Percentiles rank a stretch among this genome's conserved stretches.
phyloP scores from a whole-genome alignment of 2,329 filamentous ascomycete genomes.

The Colletotrichum scovillei region DNA sequence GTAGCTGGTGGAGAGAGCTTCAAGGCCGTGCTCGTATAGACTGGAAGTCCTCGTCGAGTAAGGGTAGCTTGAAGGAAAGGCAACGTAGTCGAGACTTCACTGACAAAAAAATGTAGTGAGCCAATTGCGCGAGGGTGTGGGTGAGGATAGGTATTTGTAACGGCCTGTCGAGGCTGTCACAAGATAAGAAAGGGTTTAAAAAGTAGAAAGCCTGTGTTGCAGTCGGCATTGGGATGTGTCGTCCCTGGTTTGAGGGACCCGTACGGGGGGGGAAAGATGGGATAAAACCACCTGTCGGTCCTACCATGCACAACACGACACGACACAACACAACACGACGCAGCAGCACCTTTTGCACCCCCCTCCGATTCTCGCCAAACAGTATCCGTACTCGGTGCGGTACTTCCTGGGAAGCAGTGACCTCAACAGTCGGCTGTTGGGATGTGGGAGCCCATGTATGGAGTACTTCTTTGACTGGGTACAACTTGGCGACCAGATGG shows the following conservation, averaged over 20 bases:
- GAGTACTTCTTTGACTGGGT: not conserved
- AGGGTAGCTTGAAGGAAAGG: not conserved
- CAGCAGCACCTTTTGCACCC: not conserved
- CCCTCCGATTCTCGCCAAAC: not conserved
- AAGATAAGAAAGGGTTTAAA: slow-evolving; percentile 24
- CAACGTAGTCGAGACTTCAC: not conserved
- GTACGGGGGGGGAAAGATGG: slow-evolving; percentile 20
- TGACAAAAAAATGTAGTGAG: too few relatives aligned
- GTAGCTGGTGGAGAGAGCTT: not conserved
- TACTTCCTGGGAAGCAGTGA: slow-evolving; percentile 2
- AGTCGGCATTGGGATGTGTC: slow-evolving; percentile 28
- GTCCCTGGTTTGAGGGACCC: slow-evolving; percentile 31
- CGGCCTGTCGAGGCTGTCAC: slow-evolving; percentile 26
- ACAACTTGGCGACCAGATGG: slow-evolving; percentile 4
- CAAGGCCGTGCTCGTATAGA: not conserved
- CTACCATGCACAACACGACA: slow-evolving; percentile 27
- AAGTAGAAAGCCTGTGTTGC: slow-evolving; percentile 15
- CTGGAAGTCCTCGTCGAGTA: not conserved
- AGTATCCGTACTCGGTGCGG: slow-evolving; percentile 2
- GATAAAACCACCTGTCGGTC: slow-evolving; percentile 17
- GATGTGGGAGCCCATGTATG: slow-evolving; percentile 5
- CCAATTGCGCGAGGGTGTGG: slow-evolving; percentile 12
- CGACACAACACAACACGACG: slow-evolving; percentile 17
- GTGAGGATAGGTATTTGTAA: slow-evolving; percentile 32
- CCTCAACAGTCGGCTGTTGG: slow-evolving; percentile 5